Evolutionary conservation across 148 eudicot species (phyloP).

Genomic region (Silene latifolia): DNA sequence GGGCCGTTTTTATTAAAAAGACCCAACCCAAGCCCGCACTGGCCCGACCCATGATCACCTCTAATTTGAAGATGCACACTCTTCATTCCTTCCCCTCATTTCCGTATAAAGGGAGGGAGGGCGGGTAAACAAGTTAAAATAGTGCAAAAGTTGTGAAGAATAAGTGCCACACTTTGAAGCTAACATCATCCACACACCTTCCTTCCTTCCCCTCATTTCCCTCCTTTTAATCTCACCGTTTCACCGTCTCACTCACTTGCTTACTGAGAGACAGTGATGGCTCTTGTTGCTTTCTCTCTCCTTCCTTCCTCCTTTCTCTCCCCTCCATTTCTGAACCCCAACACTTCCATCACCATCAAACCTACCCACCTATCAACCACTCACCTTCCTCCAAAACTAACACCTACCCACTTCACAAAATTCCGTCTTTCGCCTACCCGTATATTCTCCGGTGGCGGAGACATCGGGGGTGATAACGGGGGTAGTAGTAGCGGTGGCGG

Average conservation of each 20-base stretch:
- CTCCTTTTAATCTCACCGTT: not conserved
- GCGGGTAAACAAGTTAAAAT: no score
- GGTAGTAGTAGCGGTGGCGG: conserved; percentile 26
- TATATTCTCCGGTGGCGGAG: conserved; percentile 25
- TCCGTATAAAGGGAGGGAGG: no score
- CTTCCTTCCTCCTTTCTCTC: not conserved
- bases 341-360: conserved; percentile 12
- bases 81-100: no score
- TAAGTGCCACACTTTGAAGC: conserved; percentile 15
- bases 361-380: not conserved
- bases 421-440: conserved; percentile 19
- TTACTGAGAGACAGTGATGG: conserved; percentile 4
- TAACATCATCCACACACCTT: conserved; percentile 12
- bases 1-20: no score
- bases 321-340: not conserved
- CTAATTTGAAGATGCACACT: no score
- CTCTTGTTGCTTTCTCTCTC: not conserved
- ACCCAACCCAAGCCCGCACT: no score
- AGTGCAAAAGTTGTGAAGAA: no score
- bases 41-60: no score
- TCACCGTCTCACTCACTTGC: no score
- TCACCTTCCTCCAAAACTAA: conserved; percentile 3
- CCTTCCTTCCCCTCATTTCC: not conserved
- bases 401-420: conserved; percentile 17
- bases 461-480: conserved; percentile 16